phyloP scores from a whole-genome alignment of 352 stramenopile genomes.

The Globisporangium rhizosaccharum region DNA sequence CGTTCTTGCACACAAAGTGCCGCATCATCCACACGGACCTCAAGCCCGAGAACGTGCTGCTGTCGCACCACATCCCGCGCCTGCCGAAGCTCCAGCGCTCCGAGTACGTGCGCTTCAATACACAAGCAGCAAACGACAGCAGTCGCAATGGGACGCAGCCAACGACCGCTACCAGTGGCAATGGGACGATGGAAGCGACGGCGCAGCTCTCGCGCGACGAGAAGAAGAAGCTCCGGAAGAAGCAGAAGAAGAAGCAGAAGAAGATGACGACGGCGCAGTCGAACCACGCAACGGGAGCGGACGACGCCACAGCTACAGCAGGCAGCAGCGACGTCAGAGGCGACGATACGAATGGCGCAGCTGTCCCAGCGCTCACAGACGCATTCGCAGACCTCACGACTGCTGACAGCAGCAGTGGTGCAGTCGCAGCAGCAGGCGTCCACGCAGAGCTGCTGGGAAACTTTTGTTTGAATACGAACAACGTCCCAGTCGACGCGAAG shows the following conservation, averaged over 20 bases:
- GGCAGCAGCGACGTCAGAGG: neutral
- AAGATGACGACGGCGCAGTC: slow-evolving; percentile 37
- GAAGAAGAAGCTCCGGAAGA: slow-evolving; percentile 92
- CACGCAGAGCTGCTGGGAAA: slow-evolving; percentile 8
- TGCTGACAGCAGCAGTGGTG: neutral
- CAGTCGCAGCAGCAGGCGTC: neutral
- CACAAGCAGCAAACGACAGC: slow-evolving; percentile 10
- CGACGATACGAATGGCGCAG: neutral
- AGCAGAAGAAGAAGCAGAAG: slow-evolving; percentile 93
- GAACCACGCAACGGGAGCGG: neutral
- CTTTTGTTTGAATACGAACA: neutral
- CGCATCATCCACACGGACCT: slow-evolving; percentile 99
- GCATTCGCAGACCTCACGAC: slow-evolving; percentile 3
- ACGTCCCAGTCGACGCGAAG: neutral
- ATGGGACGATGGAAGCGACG: slow-evolving; percentile 1
- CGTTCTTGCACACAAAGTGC: slow-evolving; percentile 97
- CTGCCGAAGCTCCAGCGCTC: slow-evolving; percentile 60
- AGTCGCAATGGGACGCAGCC: slow-evolving; percentile 17
- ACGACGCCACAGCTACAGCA: neutral
- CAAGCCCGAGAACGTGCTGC: slow-evolving; percentile 99
- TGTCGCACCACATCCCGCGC: slow-evolving; percentile 76
- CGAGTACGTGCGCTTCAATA: slow-evolving; percentile 31
- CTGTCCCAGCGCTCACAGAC: neutral
- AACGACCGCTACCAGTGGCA: slow-evolving; percentile 39
- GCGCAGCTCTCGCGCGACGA: slow-evolving; percentile 75